Conservation (phyloP, 225 moss, liverwort and hornwort species). For the Neckera pumila region DNA sequence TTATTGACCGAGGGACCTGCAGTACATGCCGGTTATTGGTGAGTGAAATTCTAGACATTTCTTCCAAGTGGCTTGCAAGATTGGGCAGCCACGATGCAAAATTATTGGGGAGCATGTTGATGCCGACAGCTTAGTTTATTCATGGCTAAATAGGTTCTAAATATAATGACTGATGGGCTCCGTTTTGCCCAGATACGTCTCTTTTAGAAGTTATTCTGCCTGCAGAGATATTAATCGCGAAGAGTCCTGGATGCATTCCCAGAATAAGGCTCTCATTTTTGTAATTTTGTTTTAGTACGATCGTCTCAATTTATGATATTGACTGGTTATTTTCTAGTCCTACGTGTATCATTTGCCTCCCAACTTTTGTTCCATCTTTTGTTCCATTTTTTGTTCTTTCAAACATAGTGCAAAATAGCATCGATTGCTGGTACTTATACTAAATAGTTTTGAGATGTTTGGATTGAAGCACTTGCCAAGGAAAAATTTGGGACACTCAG, state of each 20-base stretch:
- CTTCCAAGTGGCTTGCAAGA: neutral
- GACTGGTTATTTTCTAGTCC: no score
- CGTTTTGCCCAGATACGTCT: neutral
- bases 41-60: conserved; percentile 1
- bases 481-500: no score
- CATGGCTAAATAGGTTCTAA: conserved; percentile 1
- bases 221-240: conserved; percentile 5
- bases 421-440: neutral
- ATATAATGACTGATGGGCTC: neutral
- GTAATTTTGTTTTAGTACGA: conserved; percentile 4
- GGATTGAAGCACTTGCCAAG: neutral
- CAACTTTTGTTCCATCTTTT: neutral
- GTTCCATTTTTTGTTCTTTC: neutral
- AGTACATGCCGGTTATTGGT: neutral
- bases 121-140: conserved; percentile 1
- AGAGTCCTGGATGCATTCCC: conserved; percentile 20
- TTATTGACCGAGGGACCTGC: neutral
- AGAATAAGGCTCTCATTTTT: conserved; percentile 32
- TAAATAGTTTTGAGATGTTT: neutral
- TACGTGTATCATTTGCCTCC: no score
- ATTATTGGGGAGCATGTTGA: neutral
- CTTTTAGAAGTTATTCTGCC: neutral
- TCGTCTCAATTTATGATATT: neutral
- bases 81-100: neutral
- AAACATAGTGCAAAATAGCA: neutral